These are phyloP conservation scores for Annulohypoxylon moriforme DNA, from an alignment of 495 filamentous ascomycete species.

Conservation along the genomic window DNA sequence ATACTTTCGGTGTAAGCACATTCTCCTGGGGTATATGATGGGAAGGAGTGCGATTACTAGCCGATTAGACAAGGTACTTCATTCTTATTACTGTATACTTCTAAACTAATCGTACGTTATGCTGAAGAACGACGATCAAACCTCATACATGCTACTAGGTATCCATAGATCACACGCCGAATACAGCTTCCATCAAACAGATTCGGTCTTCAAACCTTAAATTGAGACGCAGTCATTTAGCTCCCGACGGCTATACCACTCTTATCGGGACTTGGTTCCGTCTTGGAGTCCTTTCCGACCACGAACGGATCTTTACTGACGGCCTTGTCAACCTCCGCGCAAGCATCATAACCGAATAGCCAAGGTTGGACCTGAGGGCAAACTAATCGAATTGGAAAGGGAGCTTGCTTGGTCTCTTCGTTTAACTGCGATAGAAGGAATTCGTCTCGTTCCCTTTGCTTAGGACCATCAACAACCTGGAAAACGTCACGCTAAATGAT, in stretches of 20 bases:
- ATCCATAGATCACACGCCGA: too few species aligned
- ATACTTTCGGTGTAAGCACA: too few species aligned
- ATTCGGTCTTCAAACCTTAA: not conserved
- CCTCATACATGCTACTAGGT: too few species aligned
- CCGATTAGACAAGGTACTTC: not conserved
- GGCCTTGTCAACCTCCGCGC: conserved; percentile 63
- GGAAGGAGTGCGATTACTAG: not conserved
- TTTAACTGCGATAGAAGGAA: conserved; percentile 55
- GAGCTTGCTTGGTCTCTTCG: conserved; percentile 52
- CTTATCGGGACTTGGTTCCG: not conserved
- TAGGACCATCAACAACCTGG: conserved; percentile 65
- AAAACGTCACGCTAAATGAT: conserved; percentile 61
- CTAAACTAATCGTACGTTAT: not conserved
- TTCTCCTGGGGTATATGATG: not conserved
- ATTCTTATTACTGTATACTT: not conserved
- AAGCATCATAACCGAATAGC: conserved; percentile 66
- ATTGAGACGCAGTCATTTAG: not conserved
- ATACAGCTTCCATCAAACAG: not conserved
- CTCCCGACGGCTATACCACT: not conserved
- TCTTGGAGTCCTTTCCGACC: not conserved
- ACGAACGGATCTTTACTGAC: conserved; percentile 30
- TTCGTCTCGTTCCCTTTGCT: conserved; percentile 63
- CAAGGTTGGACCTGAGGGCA: conserved; percentile 64
- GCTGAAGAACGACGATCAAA: too few species aligned
- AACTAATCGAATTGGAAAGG: conserved; percentile 65